These are phyloP conservation scores for Ammopiptanthus mongolicus DNA, from an alignment of 306 rosid species.

Conservation along the genomic window DNA sequence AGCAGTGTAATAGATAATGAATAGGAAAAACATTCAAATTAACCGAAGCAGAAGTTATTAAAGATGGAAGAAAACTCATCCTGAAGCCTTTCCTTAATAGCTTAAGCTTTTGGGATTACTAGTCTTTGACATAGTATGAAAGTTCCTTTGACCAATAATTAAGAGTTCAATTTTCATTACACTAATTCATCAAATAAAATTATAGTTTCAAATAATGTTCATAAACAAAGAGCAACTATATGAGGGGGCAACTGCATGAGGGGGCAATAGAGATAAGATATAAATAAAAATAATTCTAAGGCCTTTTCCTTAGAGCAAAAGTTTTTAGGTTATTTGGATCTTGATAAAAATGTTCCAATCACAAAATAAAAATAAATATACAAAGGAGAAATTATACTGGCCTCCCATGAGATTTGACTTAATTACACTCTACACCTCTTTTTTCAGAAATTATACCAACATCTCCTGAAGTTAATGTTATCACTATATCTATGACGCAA, in stretches of 20 bases:
- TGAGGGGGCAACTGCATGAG: neutral
- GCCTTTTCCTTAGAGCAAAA: neutral
- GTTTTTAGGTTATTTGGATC: neutral
- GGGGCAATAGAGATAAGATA: neutral
- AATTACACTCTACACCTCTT: no score
- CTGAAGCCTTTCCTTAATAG: neutral
- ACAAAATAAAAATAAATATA: neutral
- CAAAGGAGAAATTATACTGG: no score
- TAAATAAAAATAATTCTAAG: neutral
- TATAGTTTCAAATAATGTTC: neutral
- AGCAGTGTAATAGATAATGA: constrained; percentile 7
- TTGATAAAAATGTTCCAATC: neutral
- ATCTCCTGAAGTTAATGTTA: no score
- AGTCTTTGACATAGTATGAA: neutral
- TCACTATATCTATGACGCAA: no score
- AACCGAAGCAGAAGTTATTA: neutral
- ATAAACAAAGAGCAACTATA: neutral
- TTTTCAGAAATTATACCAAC: no score
- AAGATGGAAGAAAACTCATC: neutral
- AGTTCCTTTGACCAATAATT: neutral
- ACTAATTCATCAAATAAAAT: neutral
- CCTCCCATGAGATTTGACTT: no score
- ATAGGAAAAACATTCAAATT: neutral
- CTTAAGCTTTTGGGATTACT: neutral
- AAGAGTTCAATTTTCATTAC: neutral